phyloP scores from a whole-genome alignment of 2,329 filamentous ascomycete genomes.

The Paraconiothyrium sp. region DNA sequence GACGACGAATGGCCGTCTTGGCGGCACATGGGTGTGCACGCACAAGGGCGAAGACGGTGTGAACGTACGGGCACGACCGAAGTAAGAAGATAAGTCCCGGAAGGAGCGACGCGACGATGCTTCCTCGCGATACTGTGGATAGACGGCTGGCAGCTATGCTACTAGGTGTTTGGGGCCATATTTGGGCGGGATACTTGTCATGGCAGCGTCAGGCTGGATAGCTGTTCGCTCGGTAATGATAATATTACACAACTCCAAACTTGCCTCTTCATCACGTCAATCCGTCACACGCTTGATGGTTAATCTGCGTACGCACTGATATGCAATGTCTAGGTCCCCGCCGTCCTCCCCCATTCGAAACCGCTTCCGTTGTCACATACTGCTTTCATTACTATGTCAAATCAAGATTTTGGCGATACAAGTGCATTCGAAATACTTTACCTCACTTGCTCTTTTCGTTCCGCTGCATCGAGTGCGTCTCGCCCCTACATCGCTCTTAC shows the following conservation, averaged over 20 bases:
- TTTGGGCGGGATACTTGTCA: background rate
- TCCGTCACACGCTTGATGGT: too few relatives aligned
- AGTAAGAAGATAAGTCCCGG: background rate
- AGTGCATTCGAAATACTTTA: too few relatives aligned
- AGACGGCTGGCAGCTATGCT: constrained; percentile 3
- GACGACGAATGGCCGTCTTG: background rate
- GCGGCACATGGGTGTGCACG: background rate
- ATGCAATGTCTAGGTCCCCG: too few relatives aligned
- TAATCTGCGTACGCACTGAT: too few relatives aligned
- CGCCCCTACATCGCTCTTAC: too few relatives aligned
- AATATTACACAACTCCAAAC: background rate
- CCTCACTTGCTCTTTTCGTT: too few relatives aligned
- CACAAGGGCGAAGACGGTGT: background rate
- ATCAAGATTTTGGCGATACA: too few relatives aligned
- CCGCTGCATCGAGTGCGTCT: too few relatives aligned
- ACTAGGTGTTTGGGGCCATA: background rate
- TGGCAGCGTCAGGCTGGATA: background rate
- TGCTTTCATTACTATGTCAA: too few relatives aligned
- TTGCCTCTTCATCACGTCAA: too few relatives aligned
- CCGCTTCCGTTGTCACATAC: too few relatives aligned
- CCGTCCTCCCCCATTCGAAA: too few relatives aligned
- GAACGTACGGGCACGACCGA: background rate
- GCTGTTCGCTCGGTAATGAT: constrained; percentile 7
- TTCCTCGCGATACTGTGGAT: background rate
- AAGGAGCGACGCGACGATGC: background rate